Percentiles rank a stretch among this genome's conserved stretches.
Conservation (phyloP, 1,139 yeast species). For the Yarrowia galli region DNA sequence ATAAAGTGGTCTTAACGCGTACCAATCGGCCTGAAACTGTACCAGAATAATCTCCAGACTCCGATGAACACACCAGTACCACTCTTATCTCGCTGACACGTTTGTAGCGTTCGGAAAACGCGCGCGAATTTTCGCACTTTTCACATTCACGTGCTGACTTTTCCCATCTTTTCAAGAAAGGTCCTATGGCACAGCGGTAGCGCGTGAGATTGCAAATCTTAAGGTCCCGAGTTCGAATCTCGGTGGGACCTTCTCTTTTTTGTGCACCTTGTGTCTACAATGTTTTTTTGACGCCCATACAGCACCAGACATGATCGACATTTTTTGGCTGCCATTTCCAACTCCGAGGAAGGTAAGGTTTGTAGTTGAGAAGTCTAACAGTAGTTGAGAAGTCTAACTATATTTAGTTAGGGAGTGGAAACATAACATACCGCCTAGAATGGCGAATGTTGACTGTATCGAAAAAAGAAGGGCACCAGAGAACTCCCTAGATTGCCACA, state of each 20-base stretch:
- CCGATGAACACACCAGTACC: background rate
- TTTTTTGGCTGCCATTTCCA: constrained; percentile 4
- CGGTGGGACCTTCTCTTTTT: constrained; percentile 35
- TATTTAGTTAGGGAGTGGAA: too few species aligned
- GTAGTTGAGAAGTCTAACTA: too few species aligned
- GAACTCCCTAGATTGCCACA: background rate
- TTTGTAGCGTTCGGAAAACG: background rate
- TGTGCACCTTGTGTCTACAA: background rate
- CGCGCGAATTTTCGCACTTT: background rate
- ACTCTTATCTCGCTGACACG: background rate
- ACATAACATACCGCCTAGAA: too few species aligned
- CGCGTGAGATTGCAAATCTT: constrained; percentile 38
- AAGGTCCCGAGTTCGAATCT: constrained; percentile 37
- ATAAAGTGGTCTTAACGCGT: background rate
- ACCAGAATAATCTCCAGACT: background rate
- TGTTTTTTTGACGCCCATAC: background rate
- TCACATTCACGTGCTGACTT: background rate
- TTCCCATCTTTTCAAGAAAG: background rate
- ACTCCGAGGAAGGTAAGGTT: background rate
- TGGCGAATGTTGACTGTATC: background rate
- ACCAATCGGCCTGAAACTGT: background rate
- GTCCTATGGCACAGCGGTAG: constrained; percentile 38
- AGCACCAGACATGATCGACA: background rate
- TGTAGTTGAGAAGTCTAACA: background rate
- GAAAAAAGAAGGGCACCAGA: background rate